Conservation (phyloP, 495 filamentous ascomycete species). For the Aspergillus carlsbadensis region DNA sequence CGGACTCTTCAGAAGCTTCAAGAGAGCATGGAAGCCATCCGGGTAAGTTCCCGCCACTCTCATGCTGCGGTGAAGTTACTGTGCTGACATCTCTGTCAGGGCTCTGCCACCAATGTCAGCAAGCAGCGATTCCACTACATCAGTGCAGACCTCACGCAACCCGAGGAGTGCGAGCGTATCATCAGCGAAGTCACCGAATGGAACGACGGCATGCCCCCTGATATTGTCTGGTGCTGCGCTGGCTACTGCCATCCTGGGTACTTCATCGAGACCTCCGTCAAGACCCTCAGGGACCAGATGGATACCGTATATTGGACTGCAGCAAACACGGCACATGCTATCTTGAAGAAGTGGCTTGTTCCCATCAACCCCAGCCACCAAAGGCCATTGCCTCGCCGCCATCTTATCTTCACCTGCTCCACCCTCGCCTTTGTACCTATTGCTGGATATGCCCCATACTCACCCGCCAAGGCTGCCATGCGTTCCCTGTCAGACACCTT, state of each 20-base stretch:
- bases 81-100: slow-evolving; percentile 35
- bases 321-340: slow-evolving; percentile 79
- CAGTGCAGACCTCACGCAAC: slow-evolving; percentile 74
- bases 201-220: slow-evolving; percentile 73
- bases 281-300: slow-evolving; percentile 73
- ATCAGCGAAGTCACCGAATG: slow-evolving; percentile 75
- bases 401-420: slow-evolving; percentile 86
- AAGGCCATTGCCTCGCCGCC: slow-evolving; percentile 51
- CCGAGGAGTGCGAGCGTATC: slow-evolving; percentile 63
- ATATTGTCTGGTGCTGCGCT: slow-evolving; percentile 91
- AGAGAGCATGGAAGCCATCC: slow-evolving; percentile 63
- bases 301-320: slow-evolving; percentile 88
- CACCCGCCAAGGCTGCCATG: slow-evolving; percentile 82
- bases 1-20: slow-evolving; percentile 76
- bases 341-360: slow-evolving; percentile 48
- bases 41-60: slow-evolving; percentile 36
- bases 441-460: slow-evolving; percentile 82
- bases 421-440: slow-evolving; percentile 72
- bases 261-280: slow-evolving; percentile 70
- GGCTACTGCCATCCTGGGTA: slow-evolving; percentile 73
- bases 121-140: slow-evolving; percentile 81
- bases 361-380: slow-evolving; percentile 34
- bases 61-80: not conserved
- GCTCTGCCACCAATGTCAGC: slow-evolving; percentile 55
- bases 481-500: slow-evolving; percentile 80